Conservation (phyloP, 495 filamentous ascomycete genomes). For the Rostrohypoxylon terebratum region DNA sequence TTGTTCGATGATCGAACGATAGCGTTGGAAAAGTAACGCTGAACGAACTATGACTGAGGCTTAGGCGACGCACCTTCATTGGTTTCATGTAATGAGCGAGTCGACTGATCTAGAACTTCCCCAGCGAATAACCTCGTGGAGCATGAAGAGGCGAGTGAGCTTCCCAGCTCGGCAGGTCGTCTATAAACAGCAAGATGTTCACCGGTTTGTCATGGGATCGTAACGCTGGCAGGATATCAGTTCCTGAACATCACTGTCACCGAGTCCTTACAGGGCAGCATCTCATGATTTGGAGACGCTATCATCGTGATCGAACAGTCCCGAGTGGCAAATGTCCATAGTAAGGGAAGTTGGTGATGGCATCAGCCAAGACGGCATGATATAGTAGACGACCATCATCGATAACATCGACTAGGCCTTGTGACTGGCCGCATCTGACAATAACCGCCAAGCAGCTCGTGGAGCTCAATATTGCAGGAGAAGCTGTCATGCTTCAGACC, state of each 20-base stretch:
- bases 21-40: neutral
- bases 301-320: neutral
- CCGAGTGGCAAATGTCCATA: neutral
- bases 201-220: slow-evolving; percentile 4
- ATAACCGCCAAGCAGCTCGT: neutral
- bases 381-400: neutral
- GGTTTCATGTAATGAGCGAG: neutral
- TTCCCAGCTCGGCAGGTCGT: slow-evolving; percentile 8
- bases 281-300: neutral
- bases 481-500: slow-evolving; percentile 3
- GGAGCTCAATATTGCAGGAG: neutral
- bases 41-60: neutral
- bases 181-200: neutral
- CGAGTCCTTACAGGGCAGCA: neutral
- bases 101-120: slow-evolving; percentile 16
- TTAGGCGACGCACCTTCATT: slow-evolving; percentile 3
- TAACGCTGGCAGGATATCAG: slow-evolving; percentile 14
- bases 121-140: neutral
- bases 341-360: neutral
- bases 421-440: neutral
- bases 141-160: neutral
- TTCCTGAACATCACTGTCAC: neutral
- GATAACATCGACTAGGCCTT: neutral
- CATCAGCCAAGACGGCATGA: slow-evolving; percentile 2
- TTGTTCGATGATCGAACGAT: neutral